Percentiles rank a stretch among this genome's conserved stretches.
Evolutionary conservation across 2,329 filamentous ascomycete species (phyloP).

Genomic region (Aspergillus pseudoterreus): DNA sequence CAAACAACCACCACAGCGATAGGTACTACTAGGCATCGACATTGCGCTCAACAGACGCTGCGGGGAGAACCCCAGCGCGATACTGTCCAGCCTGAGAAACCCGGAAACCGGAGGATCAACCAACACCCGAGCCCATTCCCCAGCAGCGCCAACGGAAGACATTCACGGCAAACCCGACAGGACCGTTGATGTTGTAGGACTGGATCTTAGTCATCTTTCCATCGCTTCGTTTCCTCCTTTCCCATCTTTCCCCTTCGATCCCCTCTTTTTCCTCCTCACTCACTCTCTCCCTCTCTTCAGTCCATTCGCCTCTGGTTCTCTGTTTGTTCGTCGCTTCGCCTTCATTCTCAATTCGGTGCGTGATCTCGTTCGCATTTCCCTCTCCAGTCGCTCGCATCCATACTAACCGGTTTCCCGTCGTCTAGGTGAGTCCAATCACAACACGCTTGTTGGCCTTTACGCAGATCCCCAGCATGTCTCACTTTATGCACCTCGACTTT

Average conservation of each 20-base stretch:
- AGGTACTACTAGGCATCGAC: neutral
- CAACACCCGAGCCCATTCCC: no score
- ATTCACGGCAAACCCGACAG: conserved; percentile 5
- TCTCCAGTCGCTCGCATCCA: conserved; percentile 1
- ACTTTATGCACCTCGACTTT: neutral
- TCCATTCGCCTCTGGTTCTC: conserved; percentile 3
- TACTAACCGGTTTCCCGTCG: neutral
- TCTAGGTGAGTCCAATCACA: conserved; percentile 3
- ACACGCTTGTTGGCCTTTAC: neutral
- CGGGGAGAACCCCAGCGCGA: neutral
- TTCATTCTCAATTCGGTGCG: neutral
- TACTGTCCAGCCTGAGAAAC: no score
- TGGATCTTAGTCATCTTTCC: conserved; percentile 1
- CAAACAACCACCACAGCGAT: neutral
- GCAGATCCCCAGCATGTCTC: neutral
- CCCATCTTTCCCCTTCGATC: conserved; percentile 5
- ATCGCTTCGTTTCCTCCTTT: conserved; percentile 8
- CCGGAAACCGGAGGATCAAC: no score
- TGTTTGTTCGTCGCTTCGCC: neutral
- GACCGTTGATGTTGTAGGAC: neutral
- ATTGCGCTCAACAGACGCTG: neutral
- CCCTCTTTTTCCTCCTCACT: conserved; percentile 4
- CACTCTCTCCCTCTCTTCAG: conserved; percentile 7
- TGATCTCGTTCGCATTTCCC: no score
- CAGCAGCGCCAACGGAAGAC: neutral